Evolutionary conservation across 139 green algal species (phyloP), one percentile per base, ranked within the genome.

Genomic region (Tetraselmis chui): DNA sequence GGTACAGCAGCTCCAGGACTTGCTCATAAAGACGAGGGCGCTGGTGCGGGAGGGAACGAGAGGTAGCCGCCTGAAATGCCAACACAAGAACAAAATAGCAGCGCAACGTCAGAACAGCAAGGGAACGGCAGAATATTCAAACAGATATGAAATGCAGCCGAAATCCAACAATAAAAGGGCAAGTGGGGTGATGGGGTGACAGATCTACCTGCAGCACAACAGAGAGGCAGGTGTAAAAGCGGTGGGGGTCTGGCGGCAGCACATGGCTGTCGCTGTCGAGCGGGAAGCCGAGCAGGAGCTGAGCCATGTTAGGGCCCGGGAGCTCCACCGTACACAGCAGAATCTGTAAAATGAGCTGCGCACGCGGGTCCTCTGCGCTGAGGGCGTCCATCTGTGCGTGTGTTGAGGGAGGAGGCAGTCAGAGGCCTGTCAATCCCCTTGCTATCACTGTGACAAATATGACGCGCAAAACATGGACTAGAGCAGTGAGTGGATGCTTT

Each of bases 251-350:
- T 31, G 2, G 59, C 80, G 24, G 74, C 31, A 88, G 76, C 83
- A 90, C 11, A 59, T 76, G 29, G 32, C 78, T 82, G 30, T 86
- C 59, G 45, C 85, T 45, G 31, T 92, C 87, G 28, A 91, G 67
- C 45, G 96, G 89, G 79, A 95, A 98, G 26, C 93, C 91, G 31
- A 95, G 84, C 31, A 98, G 88, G 78, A 97, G 83, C 78, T 98
- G 93, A 0, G 87, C 80, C 30, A 98, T 27, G 83, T 87, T 90
- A 59, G 94, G 94, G 0, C 58, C 31, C 1, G 79, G 84, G 0
- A 79, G 81, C 1, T 87, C 77, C 18, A 94, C 29, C 0, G 75
- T 80, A 31, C 59, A 32, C 26, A 76, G 75, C 18, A 87, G 31
- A 18, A 67, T 67, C 45, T 67, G 45, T 18, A 67, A 18, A 18